phyloP scores from a whole-genome alignment of 768 basidiomycete species.

The Rhizopogon rudus region DNA sequence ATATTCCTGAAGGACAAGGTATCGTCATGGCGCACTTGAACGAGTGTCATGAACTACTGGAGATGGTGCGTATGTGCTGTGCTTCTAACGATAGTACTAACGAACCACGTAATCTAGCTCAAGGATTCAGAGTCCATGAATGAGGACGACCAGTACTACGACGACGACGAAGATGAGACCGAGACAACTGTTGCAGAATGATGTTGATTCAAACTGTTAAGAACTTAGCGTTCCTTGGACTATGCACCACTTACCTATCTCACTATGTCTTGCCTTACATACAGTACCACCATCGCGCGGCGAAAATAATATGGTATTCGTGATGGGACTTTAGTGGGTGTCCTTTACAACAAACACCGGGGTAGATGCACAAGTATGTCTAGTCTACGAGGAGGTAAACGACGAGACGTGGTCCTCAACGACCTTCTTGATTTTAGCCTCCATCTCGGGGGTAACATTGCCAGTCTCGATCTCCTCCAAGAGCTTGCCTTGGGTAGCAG shows the following conservation, averaged over 20 bases:
- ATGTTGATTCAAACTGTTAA: neutral
- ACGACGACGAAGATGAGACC: constrained; percentile 20
- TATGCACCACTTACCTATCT: constrained; percentile 3
- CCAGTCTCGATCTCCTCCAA: constrained; percentile 84
- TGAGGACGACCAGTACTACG: constrained; percentile 52
- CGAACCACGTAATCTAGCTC: constrained; percentile 39
- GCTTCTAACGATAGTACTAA: neutral
- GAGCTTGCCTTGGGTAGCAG: constrained; percentile 65
- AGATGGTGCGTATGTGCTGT: constrained; percentile 61
- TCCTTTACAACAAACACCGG: neutral
- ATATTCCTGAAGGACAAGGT: constrained; percentile 93
- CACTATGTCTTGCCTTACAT: neutral
- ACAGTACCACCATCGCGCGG: constrained; percentile 11
- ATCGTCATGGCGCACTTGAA: constrained; percentile 94
- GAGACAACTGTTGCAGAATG: constrained; percentile 5
- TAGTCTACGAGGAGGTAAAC: constrained; percentile 47
- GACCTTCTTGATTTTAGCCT: constrained; percentile 92
- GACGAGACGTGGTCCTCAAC: constrained; percentile 85
- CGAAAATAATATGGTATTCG: constrained; percentile 24
- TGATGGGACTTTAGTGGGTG: constrained; percentile 9
- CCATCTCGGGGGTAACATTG: constrained; percentile 82
- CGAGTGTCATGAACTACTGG: constrained; percentile 93
- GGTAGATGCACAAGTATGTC: neutral
- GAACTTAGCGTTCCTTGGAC: neutral
- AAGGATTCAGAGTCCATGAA: constrained; percentile 68